phyloP scores from a whole-genome alignment of 306 rosid genomes.

The Casuarina glauca region DNA sequence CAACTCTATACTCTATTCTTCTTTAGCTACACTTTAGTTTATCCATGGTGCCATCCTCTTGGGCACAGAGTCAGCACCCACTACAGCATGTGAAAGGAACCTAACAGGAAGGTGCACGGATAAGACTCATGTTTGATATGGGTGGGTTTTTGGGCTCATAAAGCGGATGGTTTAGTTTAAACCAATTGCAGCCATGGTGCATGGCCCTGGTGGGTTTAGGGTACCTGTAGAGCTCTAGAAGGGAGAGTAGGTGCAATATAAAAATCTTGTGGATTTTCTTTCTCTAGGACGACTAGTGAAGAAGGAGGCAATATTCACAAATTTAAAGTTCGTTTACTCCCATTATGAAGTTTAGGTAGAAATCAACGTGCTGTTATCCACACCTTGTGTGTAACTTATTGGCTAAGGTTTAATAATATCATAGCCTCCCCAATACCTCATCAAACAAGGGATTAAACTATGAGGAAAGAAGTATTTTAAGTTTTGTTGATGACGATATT shows the following conservation, averaged over 20 bases:
- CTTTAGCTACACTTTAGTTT: background rate
- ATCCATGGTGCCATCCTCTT: conserved; percentile 1
- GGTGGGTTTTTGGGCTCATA: background rate
- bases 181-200: background rate
- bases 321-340: background rate
- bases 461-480: background rate
- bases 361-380: background rate
- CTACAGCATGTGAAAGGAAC: background rate
- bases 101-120: background rate
- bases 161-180: too few species aligned
- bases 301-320: background rate
- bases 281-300: background rate
- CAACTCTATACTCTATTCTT: background rate
- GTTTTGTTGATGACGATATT: too few species aligned
- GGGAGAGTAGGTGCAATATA: background rate
- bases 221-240: background rate
- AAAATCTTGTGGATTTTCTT: background rate
- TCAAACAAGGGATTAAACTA: background rate
- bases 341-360: background rate
- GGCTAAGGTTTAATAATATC: background rate
- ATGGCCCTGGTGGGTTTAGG: background rate
- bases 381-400: background rate
- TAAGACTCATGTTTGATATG: background rate
- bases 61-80: conserved; percentile 1
- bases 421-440: background rate